Evolutionary conservation across 768 basidiomycete species (phyloP), one percentile per base, ranked within the genome.

Genomic region (Suillus subluteus): DNA sequence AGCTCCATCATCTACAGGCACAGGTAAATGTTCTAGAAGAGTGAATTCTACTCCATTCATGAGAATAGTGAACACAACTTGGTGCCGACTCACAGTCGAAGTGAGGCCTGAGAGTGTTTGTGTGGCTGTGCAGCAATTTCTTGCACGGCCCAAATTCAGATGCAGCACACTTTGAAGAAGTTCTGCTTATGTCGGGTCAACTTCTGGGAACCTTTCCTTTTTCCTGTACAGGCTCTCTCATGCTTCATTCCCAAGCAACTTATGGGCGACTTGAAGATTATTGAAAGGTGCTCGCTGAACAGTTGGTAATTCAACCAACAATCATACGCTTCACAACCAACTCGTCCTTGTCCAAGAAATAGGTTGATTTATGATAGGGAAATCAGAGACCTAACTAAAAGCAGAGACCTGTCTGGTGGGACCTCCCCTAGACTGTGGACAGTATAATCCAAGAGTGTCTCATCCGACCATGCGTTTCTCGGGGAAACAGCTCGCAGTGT

Each of bases 1-100:
- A 6, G 40, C 23, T 4, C 71, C 65, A 11, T 73, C 71, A 43
- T 72, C 69, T 9, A 37, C 55, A 1, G 65, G 64, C 2, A 70
- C 66, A 6, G 67, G 67, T 15, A 69, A 56, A 26, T 26, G 26
- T 26, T 26, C 26, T 26, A 26, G 26, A 26, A 26, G 26, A 26
- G 26, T 26, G 26, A 26, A 26, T 26, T 26, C 26, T 26, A 26
- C 26, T 26, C 26, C 26, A 26, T 26, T 26, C 26, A 26, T 26
- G 26, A 26, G 26, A 26, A 26, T 26, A 26, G 26, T 26, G 26
- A 2, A 32, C 5, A 32, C 35, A 35, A 35, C 32, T 32, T 32
- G 32, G 32, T 32, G 32, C 32, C 32, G 32, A 32, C 32, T 32
- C 32, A 5, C 32, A 32, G 32, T 32, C 32, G 32, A 32, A 37